Base-by-base conservation (phyloP, 2,329 filamentous ascomycete genomes). In the Stagonosporopsis tanaceti region DNA sequence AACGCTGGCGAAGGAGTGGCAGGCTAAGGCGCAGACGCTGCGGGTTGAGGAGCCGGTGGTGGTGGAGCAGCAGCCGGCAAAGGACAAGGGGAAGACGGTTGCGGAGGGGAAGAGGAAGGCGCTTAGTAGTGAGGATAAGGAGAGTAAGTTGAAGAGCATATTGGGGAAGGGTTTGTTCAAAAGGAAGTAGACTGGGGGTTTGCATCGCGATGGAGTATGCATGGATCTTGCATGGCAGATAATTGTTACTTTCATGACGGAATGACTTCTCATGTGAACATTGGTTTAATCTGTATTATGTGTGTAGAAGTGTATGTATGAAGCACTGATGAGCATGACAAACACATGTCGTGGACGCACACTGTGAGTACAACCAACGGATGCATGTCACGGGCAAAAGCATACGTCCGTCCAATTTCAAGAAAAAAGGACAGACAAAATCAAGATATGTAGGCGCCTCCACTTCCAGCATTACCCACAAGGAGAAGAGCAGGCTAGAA, bases 1-100 rank as follows among this genome's bases (percentile, higher is more conserved):
- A 15, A 86, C 90, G 50, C 76, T 95, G 54, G 88, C 85, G 60
- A 74, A 79, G 39, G 84, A 86, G 61, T 79, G 75, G 63, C 84
- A 85, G 27, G 81, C 82, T 50, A 81, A 85, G 68, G 92, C 91
- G 1, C 84, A 84, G 71, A 84, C 88, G 57, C 79, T 95, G 57
- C 86, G 86, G 66, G 82, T 92, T 0, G 85, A 87, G 28, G 84
- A 89, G 46, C 76, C 76, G 25, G 59, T 53, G 50, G n/a, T 8
- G 63, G 62, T 28, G 50, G 63, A 37, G 44, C 47, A 34, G 44
- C 47, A 4, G 11, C 25, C 59, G 30, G 42, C 59, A 12, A 39
- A 34, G 25, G 22, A 42, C 15, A 50, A 57, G 38, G 59, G 47
- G 20, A 62, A 65, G 50, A 66, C 58, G n/a, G 68, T 70, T 22